Evolutionary conservation across 176 grass and related monocot species (phyloP).

Genomic region (Aegilops bicornis): DNA sequence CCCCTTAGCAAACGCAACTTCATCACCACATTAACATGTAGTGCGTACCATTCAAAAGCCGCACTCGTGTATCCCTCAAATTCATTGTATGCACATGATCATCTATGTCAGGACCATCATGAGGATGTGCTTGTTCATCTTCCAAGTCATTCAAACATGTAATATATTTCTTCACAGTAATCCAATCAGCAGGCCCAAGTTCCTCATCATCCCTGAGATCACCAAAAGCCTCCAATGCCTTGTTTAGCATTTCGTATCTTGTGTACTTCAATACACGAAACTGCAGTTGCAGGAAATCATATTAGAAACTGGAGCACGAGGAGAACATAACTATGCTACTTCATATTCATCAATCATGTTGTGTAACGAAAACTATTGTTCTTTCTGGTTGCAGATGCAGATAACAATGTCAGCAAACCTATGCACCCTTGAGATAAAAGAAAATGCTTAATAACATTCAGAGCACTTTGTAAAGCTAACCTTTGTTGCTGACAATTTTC

Average conservation of each 20-base stretch:
- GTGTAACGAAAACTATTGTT: neutral
- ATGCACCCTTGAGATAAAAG: constrained; percentile 11
- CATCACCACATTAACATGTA: constrained; percentile 2
- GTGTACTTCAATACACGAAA: constrained; percentile 81
- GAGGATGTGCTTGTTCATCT: constrained; percentile 72
- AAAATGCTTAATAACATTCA: neutral
- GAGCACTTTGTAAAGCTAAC: too few species aligned
- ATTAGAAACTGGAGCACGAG: neutral
- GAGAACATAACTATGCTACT: neutral
- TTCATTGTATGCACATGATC: constrained; percentile 55
- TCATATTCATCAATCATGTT: constrained; percentile 14
- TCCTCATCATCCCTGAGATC: constrained; percentile 94
- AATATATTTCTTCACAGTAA: constrained; percentile 75
- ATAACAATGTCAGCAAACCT: neutral
- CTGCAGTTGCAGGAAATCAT: constrained; percentile 41
- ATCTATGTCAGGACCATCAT: constrained; percentile 53
- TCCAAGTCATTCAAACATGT: constrained; percentile 82
- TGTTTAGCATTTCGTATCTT: constrained; percentile 89
- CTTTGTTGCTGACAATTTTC: too few species aligned
- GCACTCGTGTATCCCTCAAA: constrained; percentile 71
- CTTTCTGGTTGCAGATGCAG: neutral
- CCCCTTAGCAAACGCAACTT: neutral
- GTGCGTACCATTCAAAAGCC: constrained; percentile 79
- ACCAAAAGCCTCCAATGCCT: constrained; percentile 78
- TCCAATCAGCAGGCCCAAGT: constrained; percentile 90